Conservation (phyloP, 2,329 filamentous ascomycete genomes). For the Talaromyces sp. region DNA sequence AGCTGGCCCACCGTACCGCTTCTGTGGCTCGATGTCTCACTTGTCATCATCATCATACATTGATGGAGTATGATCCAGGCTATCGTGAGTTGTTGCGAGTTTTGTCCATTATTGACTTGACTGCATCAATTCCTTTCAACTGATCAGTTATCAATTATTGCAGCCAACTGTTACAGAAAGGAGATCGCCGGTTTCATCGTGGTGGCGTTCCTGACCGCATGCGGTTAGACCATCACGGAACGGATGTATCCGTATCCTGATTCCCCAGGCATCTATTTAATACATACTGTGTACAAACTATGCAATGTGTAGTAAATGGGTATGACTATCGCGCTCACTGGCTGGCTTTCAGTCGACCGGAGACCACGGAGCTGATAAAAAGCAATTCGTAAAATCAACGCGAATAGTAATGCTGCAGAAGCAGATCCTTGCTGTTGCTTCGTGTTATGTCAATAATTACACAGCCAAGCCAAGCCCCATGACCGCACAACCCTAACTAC, state of each 20-base stretch:
- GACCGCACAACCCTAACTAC: not conserved
- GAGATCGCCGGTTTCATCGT: constrained; percentile 1
- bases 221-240: not conserved
- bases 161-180: not conserved
- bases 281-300: too few relatives aligned
- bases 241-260: not conserved
- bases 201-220: not conserved
- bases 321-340: too few relatives aligned
- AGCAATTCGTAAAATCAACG: not conserved
- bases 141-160: too few relatives aligned
- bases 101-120: too few relatives aligned
- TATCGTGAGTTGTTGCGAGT: too few relatives aligned
- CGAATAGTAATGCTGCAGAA: too few relatives aligned
- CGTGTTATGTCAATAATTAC: not conserved
- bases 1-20: constrained; percentile 5
- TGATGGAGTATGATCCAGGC: not conserved
- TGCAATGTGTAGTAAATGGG: too few relatives aligned
- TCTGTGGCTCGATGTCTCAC: constrained; percentile 1
- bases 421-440: not conserved
- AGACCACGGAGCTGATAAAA: not conserved
- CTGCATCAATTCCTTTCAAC: too few relatives aligned
- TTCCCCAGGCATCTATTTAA: too few relatives aligned
- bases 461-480: constrained; percentile 2
- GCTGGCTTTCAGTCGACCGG: not conserved
- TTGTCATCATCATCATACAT: not conserved